A percentile compares a stretch with the other conserved stretches of the same genome.
phyloP scores from a whole-genome alignment of 2,329 filamentous ascomycete genomes.

The Ilyonectria robusta region DNA sequence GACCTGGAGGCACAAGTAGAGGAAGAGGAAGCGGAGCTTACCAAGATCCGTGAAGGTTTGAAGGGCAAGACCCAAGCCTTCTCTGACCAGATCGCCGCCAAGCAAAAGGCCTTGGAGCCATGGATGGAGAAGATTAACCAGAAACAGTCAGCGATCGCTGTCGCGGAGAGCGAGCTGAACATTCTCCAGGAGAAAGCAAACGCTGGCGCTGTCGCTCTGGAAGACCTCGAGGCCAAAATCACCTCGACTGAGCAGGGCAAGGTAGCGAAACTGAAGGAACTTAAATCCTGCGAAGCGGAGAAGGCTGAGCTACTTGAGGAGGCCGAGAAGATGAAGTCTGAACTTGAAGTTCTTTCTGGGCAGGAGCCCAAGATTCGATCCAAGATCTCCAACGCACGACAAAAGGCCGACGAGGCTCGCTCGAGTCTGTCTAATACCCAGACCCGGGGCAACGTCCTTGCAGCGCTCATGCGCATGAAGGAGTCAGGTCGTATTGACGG shows the following conservation, averaged over 20 bases:
- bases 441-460: slow-evolving; percentile 92
- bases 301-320: slow-evolving; percentile 82
- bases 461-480: slow-evolving; percentile 92
- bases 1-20: slow-evolving; percentile 83
- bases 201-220: slow-evolving; percentile 85
- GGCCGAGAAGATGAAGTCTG: slow-evolving; percentile 77
- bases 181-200: slow-evolving; percentile 93
- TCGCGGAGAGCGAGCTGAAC: slow-evolving; percentile 93
- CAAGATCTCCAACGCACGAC: slow-evolving; percentile 89
- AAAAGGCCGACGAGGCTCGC: slow-evolving; percentile 96
- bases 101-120: slow-evolving; percentile 94
- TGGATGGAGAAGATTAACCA: slow-evolving; percentile 98
- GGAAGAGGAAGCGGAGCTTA: slow-evolving; percentile 85
- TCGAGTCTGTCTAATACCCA: slow-evolving; percentile 92
- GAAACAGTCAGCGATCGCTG: slow-evolving; percentile 93
- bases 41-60: slow-evolving; percentile 85
- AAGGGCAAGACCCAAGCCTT: slow-evolving; percentile 97
- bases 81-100: slow-evolving; percentile 90
- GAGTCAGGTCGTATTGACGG: slow-evolving; percentile 97
- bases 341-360: slow-evolving; percentile 79
- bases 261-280: slow-evolving; percentile 78
- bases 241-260: slow-evolving; percentile 79
- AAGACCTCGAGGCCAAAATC: slow-evolving; percentile 88
- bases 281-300: slow-evolving; percentile 82
- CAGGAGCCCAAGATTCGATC: slow-evolving; percentile 87